Base-by-base conservation (phyloP, 192 early-diverging fungal genomes). In the Backusella macrospora region DNA sequence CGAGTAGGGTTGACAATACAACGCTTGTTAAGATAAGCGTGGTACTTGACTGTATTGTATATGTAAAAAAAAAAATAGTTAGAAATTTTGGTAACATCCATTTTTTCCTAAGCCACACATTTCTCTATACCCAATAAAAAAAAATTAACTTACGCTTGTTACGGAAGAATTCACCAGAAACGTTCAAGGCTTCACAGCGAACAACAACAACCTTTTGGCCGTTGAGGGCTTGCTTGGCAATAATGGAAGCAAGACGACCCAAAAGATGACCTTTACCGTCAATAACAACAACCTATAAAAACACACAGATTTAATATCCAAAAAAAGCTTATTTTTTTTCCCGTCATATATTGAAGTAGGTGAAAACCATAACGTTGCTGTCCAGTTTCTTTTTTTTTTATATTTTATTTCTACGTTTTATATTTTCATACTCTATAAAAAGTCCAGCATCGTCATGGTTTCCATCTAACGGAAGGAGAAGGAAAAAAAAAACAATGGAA, bases 251-350 rank as follows among this genome's bases (percentile, higher is more conserved):
- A 73, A 99, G 91, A 78, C 98, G 96, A 86, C 98, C 97, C 79
- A 99, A 86, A 74, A 99, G 89, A 88, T 99, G 98, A 80, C 93
- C 98, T 88, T 99, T 99, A 85, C 87, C 98, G 90, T 99, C 98
- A 87, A 99, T 94, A 84, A 99, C 94, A 89, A 96, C 88, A 83
- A 96, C 94, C 96, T 99, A 34, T 34, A 34, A 82, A 52, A 65
- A 34, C 29, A 34, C 29, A 34, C 29, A 34, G 2, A 34, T 34
- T 34, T 34, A 34, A 34, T 34, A 34, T 34, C 29, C 29, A 34
- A 34, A 34, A 66, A 70, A 26, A 6, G 10, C 21, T 52, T 52
- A 21, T 48, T 48, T 16, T n/a, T n/a, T 49, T 52, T 55, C 18
- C 18, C 5, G 13, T 55, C 49, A 8, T 55, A 9, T 55, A 6